A percentile compares a stretch with the other conserved stretches of the same genome.
These are phyloP conservation scores for Cercospora sojina DNA, from an alignment of 2,329 filamentous ascomycete genomes.

Conservation along the genomic window DNA sequence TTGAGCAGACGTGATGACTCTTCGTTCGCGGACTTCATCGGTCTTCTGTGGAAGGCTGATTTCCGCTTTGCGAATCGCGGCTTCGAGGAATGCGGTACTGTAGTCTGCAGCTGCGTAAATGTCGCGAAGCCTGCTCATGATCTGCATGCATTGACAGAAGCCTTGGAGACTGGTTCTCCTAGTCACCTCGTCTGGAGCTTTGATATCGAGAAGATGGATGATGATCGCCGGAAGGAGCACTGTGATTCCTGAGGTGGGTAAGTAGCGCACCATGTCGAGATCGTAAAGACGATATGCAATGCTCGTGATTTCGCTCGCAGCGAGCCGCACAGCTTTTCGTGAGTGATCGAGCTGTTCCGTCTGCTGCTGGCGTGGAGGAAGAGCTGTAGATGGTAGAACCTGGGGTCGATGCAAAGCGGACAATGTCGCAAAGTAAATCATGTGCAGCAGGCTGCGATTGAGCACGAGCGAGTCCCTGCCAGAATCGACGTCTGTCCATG, in stretches of 20 bases:
- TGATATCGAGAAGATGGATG: slow-evolving; percentile 89
- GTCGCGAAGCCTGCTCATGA: slow-evolving; percentile 82
- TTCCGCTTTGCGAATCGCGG: slow-evolving; percentile 81
- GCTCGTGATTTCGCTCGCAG: slow-evolving; percentile 79
- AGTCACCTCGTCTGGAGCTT: slow-evolving; percentile 70
- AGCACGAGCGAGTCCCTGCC: slow-evolving; percentile 62
- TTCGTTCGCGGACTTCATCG: slow-evolving; percentile 35
- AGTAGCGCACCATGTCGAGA: slow-evolving; percentile 70
- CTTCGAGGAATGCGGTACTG: slow-evolving; percentile 91
- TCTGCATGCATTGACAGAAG: slow-evolving; percentile 89
- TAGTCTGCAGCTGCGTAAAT: slow-evolving; percentile 94
- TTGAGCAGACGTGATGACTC: slow-evolving; percentile 45
- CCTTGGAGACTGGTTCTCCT: slow-evolving; percentile 72
- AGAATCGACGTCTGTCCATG: slow-evolving; percentile 55
- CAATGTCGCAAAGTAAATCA: slow-evolving; percentile 89
- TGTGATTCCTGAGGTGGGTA: slow-evolving; percentile 87
- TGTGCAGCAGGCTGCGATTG: slow-evolving; percentile 83
- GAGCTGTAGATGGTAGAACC: slow-evolving; percentile 69
- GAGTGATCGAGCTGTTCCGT: slow-evolving; percentile 79
- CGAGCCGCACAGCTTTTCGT: slow-evolving; percentile 75
- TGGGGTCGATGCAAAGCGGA: slow-evolving; percentile 90
- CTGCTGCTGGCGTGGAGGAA: slow-evolving; percentile 45
- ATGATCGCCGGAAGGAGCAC: slow-evolving; percentile 90
- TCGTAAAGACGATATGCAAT: slow-evolving; percentile 76
- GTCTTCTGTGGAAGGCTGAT: slow-evolving; percentile 61